Evolutionary conservation across 2,329 filamentous ascomycete species (phyloP), one percentile per base, ranked within the genome.

Genomic region (Rosellinia necatrix): DNA sequence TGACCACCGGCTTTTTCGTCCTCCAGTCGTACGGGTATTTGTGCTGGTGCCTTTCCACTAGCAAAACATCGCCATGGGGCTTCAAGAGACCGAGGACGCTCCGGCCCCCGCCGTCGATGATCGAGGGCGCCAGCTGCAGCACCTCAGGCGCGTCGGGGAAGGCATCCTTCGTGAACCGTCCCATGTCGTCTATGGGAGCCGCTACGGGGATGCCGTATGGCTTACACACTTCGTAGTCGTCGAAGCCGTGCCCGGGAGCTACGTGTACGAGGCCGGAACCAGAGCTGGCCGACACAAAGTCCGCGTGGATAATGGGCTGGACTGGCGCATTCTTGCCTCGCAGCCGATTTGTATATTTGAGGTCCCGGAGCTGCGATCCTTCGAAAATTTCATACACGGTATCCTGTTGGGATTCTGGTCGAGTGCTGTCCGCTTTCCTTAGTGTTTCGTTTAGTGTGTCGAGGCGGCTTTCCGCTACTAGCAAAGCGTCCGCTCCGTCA

Each of bases 21-120:
- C 94, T 84, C 94, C 94, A 99, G 74, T 99, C 94, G 65, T 97
- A 96, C 0, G 94, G 94, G 70, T 97, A 97, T 72, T 96, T 97
- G 78, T 99, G 94, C 49, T 81, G 81, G 70, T 93, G 88, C 53
- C 79, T 80, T 64, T 96, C 88, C 3, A 82, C 82, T 34, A 81
- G 80, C 35, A 97, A 75, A 3, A 97, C 81, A 58, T 85, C 77
- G 0, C 81, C 76, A 22, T 65, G 44, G 3, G 62, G 50, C 56
- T 79, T 75, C 2, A 97, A 77, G 47, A 94, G 78, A 1, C 86
- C 78, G 29, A 97, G 72, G 0, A 97, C 87, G 3, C 83, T 82
- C 46, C 80, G 75, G 30, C 85, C 85, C 35, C 92, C 92, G 7
- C 85, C 83, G 15, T 82, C 81, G 27, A 92, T 78, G 7, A 96